Evolutionary conservation across 257 asterid genomes (phyloP), one percentile per base, ranked within the genome.

Genomic region (Solanum pennellii): DNA sequence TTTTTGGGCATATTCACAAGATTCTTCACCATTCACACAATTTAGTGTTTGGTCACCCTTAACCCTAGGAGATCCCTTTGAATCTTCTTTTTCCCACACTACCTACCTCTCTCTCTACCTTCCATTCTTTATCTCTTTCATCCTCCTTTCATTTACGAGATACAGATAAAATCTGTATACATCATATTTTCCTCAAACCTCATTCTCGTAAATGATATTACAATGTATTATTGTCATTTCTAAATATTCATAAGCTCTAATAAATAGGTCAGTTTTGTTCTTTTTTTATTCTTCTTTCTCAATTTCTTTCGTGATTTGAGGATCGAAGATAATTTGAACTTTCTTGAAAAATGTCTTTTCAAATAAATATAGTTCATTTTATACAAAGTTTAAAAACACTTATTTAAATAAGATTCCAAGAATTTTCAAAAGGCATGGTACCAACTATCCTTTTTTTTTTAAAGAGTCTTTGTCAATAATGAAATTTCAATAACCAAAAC

Each of bases 331-430:
- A 0, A 7, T 39, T 7, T 7, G 3, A 7, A 39, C 42, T 7
- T 39, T 1, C 1, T 37, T 1, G 7, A 37, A 37, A 37, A 6
- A 41, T 52, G 0, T 52, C 0, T 52, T 16, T 52, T 52, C 1
- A 18, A 52, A 0, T 52, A 16, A 52, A 16, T 52, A 52, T 52
- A 52, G 0, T 0, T 16, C 23, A 9, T 18, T 52, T 52, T 52
- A 52, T 16, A 52, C 0, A 0, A 9, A 0, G 0, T 16, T 3
- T 9, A 52, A 6, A 52, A 52, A 16, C 0, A 3, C 10, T 52
- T 16, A 16, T 52, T 52, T 3, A 6, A 52, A 16, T 52, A 2
- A 6, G 6, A 23, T 18, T 18, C 0, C 11, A 52, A 2, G 12
- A 7, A 56, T 56, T 56, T 56, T 56, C 65, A 7, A 5, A 35